Conservation (phyloP, 2,329 filamentous ascomycete species). For the Thermoascus crustaceus region DNA sequence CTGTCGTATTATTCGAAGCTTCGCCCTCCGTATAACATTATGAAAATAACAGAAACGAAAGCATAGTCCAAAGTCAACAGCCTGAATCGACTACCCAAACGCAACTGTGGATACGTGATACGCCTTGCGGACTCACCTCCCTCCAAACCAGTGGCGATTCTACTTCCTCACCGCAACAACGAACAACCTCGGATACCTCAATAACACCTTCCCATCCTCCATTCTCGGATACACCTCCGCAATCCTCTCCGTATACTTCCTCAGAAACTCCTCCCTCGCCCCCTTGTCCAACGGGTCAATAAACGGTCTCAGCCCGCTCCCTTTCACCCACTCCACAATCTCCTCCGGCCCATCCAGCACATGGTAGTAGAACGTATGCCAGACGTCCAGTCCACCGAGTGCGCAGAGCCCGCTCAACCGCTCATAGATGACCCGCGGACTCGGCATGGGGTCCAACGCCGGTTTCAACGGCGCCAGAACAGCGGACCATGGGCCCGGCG, state of each 20-base stretch:
- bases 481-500: slow-evolving; percentile 31
- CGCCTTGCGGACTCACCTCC: too few relatives aligned
- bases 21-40: too few relatives aligned
- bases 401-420: slow-evolving; percentile 37
- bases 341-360: slow-evolving; percentile 40
- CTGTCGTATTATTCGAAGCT: too few relatives aligned
- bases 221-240: slow-evolving; percentile 36
- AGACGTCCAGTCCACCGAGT: slow-evolving; percentile 39
- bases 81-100: too few relatives aligned
- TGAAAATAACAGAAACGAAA: too few relatives aligned
- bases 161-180: slow-evolving; percentile 16
- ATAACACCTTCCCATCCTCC: slow-evolving; percentile 46
- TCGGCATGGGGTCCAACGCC: slow-evolving; percentile 43
- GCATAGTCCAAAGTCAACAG: too few relatives aligned
- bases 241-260: slow-evolving; percentile 41
- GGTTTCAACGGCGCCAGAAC: slow-evolving; percentile 22
- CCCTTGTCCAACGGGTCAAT: slow-evolving; percentile 39
- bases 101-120: too few relatives aligned
- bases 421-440: slow-evolving; percentile 42
- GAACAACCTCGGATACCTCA: slow-evolving; percentile 28
- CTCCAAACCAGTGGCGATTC: too few relatives aligned
- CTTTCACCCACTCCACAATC: slow-evolving; percentile 54
- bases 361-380: slow-evolving; percentile 49
- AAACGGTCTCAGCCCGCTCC: slow-evolving; percentile 50
- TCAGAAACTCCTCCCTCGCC: slow-evolving; percentile 38